These are phyloP conservation scores for Phyllosticta citriasiana DNA, from an alignment of 2,329 filamentous ascomycete species.

Conservation along the genomic window DNA sequence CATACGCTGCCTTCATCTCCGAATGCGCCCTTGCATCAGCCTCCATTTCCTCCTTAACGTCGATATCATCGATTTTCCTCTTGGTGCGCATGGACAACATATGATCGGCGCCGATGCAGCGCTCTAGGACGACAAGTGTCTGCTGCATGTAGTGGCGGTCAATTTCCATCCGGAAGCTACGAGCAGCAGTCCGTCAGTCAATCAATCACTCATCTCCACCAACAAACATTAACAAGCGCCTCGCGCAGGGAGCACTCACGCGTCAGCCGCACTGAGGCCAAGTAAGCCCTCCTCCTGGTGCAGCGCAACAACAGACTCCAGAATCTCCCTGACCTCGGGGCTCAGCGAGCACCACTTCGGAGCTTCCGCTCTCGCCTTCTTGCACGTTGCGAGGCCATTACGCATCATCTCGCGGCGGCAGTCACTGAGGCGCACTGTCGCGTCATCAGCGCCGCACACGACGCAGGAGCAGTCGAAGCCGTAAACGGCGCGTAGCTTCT, in stretches of 20 bases:
- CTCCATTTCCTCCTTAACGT: no score
- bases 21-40: no score
- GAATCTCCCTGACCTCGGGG: not conserved
- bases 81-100: not conserved
- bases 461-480: constrained; percentile 28
- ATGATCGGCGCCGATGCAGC: not conserved
- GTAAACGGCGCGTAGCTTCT: constrained; percentile 23
- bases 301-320: no score
- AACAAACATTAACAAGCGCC: no score
- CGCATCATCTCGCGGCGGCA: not conserved
- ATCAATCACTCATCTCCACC: no score
- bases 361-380: not conserved
- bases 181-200: no score
- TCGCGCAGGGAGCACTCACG: no score
- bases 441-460: constrained; percentile 24
- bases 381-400: no score
- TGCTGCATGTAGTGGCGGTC: not conserved
- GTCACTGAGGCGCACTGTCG: not conserved
- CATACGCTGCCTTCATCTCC: no score
- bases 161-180: not conserved
- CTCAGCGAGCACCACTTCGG: not conserved
- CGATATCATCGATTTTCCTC: no score
- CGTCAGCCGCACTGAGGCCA: no score
- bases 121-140: not conserved
- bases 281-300: no score